Evolutionary conservation across 495 filamentous ascomycete species (phyloP).

Genomic region (Aspergillus haitiensis): DNA sequence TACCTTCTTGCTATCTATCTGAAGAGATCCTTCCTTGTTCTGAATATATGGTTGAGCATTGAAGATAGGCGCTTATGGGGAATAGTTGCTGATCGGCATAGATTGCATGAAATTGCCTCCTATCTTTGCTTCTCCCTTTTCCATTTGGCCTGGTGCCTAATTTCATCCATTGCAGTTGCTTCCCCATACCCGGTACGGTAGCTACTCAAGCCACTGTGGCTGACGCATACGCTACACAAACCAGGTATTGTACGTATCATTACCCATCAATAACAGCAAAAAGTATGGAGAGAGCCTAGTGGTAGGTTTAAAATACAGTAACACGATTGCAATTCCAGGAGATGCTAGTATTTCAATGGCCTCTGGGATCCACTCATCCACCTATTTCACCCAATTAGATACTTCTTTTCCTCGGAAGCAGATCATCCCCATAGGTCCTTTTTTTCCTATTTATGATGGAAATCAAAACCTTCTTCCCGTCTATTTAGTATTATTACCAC

Average conservation of each 20-base stretch:
- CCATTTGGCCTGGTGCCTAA: constrained; percentile 19
- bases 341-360: background rate
- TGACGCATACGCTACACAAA: constrained; percentile 9
- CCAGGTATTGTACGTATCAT: background rate
- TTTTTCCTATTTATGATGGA: background rate
- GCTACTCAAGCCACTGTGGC: constrained; percentile 32
- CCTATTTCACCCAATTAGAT: background rate
- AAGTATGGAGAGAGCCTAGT: too few species aligned
- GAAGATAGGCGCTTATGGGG: too few species aligned
- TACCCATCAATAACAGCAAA: background rate
- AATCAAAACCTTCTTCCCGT: too few species aligned
- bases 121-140: constrained; percentile 9
- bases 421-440: background rate
- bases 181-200: constrained; percentile 1
- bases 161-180: background rate
- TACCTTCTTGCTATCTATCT: background rate
- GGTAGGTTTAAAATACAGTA: too few species aligned
- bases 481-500: too few species aligned
- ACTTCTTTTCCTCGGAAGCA: background rate
- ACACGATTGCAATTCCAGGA: background rate
- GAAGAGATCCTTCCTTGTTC: too few species aligned
- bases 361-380: background rate
- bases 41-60: too few species aligned
- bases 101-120: background rate
- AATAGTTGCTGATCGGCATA: too few species aligned